Percentiles rank a stretch among this genome's conserved stretches.
Conservation (phyloP, 345 rosid species). For the Excoecaria cochinchinensis region DNA sequence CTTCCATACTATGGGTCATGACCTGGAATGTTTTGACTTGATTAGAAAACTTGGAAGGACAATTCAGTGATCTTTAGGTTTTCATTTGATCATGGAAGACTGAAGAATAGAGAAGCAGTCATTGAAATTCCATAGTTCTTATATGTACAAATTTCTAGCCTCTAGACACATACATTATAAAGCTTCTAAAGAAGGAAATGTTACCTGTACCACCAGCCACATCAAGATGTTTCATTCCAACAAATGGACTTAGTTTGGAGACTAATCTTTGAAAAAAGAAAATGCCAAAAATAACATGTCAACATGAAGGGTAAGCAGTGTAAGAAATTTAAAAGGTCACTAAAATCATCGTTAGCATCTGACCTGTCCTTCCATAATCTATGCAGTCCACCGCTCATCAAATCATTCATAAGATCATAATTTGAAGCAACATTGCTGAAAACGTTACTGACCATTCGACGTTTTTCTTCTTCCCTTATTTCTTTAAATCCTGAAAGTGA, state of each 20-base stretch:
- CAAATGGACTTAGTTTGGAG: constrained; percentile 78
- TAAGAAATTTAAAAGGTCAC: constrained; percentile 10
- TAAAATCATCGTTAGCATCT: constrained; percentile 2
- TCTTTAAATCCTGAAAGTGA: constrained; percentile 79
- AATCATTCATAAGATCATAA: constrained; percentile 96
- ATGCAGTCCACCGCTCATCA: constrained; percentile 93
- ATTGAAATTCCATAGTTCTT: background rate
- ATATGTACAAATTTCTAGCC: background rate
- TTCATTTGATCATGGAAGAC: background rate
- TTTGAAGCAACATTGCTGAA: constrained; percentile 85
- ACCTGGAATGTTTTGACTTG: background rate
- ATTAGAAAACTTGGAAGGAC: background rate
- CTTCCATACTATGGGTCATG: background rate
- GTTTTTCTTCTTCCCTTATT: constrained; percentile 78
- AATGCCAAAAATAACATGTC: constrained; percentile 14
- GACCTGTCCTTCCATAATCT: constrained; percentile 97
- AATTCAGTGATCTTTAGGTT: background rate
- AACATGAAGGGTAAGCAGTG: constrained; percentile 5
- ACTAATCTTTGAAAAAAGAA: constrained; percentile 52
- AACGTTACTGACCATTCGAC: constrained; percentile 78
- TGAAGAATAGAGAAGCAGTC: background rate
- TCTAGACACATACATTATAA: background rate
- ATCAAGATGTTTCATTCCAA: constrained; percentile 97
- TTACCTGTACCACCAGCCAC: constrained; percentile 98
- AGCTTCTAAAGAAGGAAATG: background rate